Base-by-base conservation (phyloP, 495 filamentous ascomycete species). In the Hypoxylon perforatum region DNA sequence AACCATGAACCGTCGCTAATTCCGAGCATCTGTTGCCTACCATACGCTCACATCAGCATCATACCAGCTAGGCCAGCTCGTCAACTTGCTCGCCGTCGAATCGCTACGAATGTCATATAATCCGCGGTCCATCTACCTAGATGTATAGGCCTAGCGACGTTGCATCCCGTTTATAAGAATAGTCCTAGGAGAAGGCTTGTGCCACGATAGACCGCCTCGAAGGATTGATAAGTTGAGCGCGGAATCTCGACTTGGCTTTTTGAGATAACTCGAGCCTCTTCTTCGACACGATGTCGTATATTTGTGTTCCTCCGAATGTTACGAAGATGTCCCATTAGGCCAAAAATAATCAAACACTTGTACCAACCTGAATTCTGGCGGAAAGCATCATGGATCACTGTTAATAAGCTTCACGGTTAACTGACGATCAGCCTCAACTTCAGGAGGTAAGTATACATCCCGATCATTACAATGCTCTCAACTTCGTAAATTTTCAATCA, bases 31-130 rank as follows among this genome's bases (percentile, higher is more conserved):
- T 28, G 18, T 46, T n/a, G n/a, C n/a, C n/a, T n/a, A n/a, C n/a
- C n/a, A n/a, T n/a, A n/a, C n/a, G 41, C 61, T 72, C 61, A 70
- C 58, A 52, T 57, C 28, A 61, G 36, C 57, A 49, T 22, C 36
- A 47, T 45, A 17, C 44, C 35, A 12, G 11, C 8, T 28, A n/a
- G n/a, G n/a, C n/a, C n/a, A n/a, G n/a, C n/a, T 28, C 19, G 30
- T 46, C 28, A 33, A 25, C 7, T 11, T 47, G 4, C 33, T 4
- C 44, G 33, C 17, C n/a, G 25, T 30, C 33, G 18, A 52, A 35
- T 30, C 12, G 15, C 39, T 47, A 11, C 25, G 30, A 30, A 48
- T 23, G 17, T 7, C 25, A 28, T 28, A 28, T 28, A 28, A 28
- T 28, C 25, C 7, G 25, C 25, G 7, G 25, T 2, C 35, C 9